Conservation (phyloP, 805 yeast genomes). For the Schwanniomyces polymorphus region DNA sequence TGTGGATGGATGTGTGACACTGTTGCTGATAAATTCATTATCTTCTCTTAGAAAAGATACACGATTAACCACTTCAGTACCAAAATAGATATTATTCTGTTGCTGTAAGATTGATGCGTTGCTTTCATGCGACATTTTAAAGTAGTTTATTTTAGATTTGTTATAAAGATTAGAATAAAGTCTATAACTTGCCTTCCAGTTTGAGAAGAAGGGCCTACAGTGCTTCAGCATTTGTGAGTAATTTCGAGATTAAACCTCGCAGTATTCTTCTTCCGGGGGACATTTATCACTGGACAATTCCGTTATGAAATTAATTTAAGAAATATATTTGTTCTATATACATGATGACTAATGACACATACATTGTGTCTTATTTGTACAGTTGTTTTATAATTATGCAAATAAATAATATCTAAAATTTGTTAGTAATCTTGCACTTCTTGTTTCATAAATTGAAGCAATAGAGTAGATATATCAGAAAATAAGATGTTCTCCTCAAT, state of each 20-base stretch:
- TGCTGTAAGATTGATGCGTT: constrained; percentile 11
- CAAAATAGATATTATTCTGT: constrained; percentile 35
- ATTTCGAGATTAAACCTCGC: background rate
- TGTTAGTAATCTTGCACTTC: background rate
- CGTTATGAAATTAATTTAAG: background rate
- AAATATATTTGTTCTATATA: background rate
- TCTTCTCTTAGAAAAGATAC: constrained; percentile 65
- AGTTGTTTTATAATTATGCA: constrained; percentile 1
- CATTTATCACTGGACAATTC: background rate
- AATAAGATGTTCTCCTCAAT: constrained; percentile 34
- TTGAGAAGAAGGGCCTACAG: background rate
- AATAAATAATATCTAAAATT: background rate
- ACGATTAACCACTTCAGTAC: constrained; percentile 58
- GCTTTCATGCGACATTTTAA: constrained; percentile 14
- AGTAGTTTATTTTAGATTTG: background rate
- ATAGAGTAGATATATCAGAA: constrained; percentile 3
- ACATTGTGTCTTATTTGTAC: background rate
- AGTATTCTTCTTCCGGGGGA: background rate
- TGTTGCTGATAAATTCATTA: constrained; percentile 46
- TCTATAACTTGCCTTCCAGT: background rate
- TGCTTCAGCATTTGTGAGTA: background rate
- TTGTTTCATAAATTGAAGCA: background rate
- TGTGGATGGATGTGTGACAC: constrained; percentile 46
- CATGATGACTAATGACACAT: background rate
- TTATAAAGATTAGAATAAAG: background rate